phyloP scores from a whole-genome alignment of 2,329 filamentous ascomycete species.

The Monosporascus sp. region DNA sequence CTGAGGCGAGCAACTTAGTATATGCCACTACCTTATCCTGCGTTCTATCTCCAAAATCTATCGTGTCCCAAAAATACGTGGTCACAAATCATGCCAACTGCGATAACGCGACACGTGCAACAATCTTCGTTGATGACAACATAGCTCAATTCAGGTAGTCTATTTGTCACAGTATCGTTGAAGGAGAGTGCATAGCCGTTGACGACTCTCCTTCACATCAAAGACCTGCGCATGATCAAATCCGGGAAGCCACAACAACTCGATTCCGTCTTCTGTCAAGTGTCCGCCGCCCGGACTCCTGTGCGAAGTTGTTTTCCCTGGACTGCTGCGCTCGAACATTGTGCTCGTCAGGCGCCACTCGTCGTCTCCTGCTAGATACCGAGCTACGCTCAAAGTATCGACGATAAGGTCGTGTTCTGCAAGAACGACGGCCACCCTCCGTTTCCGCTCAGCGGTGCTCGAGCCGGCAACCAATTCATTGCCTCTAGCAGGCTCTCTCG shows the following conservation, averaged over 20 bases:
- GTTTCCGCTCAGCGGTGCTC: conserved; percentile 4
- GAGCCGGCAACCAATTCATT: conserved; percentile 5
- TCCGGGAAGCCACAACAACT: conserved; percentile 55
- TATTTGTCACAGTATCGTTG: conserved; percentile 21
- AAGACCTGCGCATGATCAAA: conserved; percentile 63
- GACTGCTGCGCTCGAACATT: conserved; percentile 6
- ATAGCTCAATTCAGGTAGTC: conserved; percentile 5
- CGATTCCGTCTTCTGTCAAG: conserved; percentile 35
- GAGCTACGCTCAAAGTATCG: conserved; percentile 50
- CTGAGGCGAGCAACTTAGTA: conserved; percentile 5
- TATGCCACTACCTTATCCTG: conserved; percentile 1
- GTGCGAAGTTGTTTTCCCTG: conserved; percentile 23
- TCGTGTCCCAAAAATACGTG: neutral
- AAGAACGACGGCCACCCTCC: conserved; percentile 50
- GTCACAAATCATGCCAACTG: conserved; percentile 2
- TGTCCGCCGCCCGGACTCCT: conserved; percentile 9
- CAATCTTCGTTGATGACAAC: neutral
- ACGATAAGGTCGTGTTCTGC: conserved; percentile 60
- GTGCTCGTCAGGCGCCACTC: conserved; percentile 19
- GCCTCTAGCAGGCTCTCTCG: conserved; percentile 3
- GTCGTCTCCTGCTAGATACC: conserved; percentile 44
- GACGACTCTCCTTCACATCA: conserved; percentile 27
- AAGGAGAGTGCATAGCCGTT: conserved; percentile 22
- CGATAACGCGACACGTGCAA: neutral
- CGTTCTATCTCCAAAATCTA: conserved; percentile 5